Conservation (phyloP, 805 yeast genomes). For the Pichia manshurica region DNA sequence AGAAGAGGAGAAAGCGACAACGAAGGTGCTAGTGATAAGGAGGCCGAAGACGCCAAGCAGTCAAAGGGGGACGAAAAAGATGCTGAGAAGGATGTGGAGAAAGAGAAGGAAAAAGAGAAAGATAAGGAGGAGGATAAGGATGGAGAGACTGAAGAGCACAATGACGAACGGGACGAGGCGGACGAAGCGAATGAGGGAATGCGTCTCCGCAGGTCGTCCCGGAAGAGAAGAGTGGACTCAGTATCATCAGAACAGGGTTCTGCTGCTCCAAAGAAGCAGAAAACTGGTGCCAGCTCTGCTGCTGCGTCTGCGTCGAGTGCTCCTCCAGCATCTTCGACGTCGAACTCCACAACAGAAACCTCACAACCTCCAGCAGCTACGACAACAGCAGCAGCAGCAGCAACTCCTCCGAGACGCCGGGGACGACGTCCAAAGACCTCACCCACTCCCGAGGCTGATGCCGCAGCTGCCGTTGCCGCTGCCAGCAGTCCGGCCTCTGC, state of each 20-base stretch:
- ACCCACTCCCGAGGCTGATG: not conserved
- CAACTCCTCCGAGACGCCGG: slow-evolving; percentile 8
- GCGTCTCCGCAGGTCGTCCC: slow-evolving; percentile 3
- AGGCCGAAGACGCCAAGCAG: slow-evolving; percentile 5
- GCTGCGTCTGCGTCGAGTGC: no score
- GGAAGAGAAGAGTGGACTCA: slow-evolving; percentile 1
- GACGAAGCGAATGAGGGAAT: slow-evolving; percentile 25
- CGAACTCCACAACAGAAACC: not conserved
- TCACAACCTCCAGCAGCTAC: not conserved
- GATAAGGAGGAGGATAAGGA: slow-evolving; percentile 30
- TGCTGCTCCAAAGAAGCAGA: not conserved
- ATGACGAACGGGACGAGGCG: slow-evolving; percentile 23
- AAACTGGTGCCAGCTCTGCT: not conserved
- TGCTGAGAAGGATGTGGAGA: slow-evolving; percentile 10
- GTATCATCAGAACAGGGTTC: not conserved
- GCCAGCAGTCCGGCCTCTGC: not conserved
- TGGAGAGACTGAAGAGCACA: slow-evolving; percentile 27
- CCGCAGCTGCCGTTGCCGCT: not conserved
- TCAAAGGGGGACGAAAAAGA: slow-evolving; percentile 3
- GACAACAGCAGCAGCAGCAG: not conserved
- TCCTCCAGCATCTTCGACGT: no score
- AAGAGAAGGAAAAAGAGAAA: slow-evolving; percentile 30
- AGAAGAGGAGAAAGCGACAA: not conserved
- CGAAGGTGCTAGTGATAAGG: not conserved
- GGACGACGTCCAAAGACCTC: slow-evolving; percentile 8